Base-by-base conservation (phyloP, 2,329 filamentous ascomycete genomes). In the Exophiala calicioides region DNA sequence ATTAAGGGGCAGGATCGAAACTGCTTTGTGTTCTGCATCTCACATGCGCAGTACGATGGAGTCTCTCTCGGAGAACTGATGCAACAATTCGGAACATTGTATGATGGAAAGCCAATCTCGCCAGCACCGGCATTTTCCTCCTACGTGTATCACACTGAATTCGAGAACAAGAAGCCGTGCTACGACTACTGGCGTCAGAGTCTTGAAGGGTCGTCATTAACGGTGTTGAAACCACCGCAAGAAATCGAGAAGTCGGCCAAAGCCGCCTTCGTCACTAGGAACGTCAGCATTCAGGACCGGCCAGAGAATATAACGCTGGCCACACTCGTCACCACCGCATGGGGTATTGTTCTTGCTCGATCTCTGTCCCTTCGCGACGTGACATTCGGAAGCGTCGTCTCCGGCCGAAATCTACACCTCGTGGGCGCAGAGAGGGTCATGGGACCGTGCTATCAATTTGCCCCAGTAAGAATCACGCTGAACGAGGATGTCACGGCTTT, bases 21-120 rank as follows among this genome's bases (percentile, higher is more conserved):
- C 12, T 27, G 24, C 12, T 27, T 27, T 27, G 24, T 27, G 24
- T 12, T 27, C 10, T 77, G 82, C 45, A 76, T 86, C 45, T 85
- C 82, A 0, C 83, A 86, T 62, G 79, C 82, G 0, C 82, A 86
- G 56, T 86, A 85, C 59, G 82, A 86, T 54, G 83, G 83, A 53
- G 80, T 86, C 13, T 85, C 79, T 56, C 72, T 86, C 5, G 77
- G 80, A 0, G 68, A 74, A n/a, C 73, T 85, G 13, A 74, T 85
- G 46, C 72, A 72, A n/a, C 80, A 84, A 58, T 75, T 85, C 24
- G 78, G 77, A 2, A 71, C 73, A 0, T 68, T 83, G 4, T 81
- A 77, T 38, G 60, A 69, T 26, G 70, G 67, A 7, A 27, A 6
- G 51, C 46, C 1, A 21, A 55, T 4, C 52, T 70, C 2, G 65